phyloP scores from a whole-genome alignment of 352 stramenopile genomes.

The Pythium coloratum region DNA sequence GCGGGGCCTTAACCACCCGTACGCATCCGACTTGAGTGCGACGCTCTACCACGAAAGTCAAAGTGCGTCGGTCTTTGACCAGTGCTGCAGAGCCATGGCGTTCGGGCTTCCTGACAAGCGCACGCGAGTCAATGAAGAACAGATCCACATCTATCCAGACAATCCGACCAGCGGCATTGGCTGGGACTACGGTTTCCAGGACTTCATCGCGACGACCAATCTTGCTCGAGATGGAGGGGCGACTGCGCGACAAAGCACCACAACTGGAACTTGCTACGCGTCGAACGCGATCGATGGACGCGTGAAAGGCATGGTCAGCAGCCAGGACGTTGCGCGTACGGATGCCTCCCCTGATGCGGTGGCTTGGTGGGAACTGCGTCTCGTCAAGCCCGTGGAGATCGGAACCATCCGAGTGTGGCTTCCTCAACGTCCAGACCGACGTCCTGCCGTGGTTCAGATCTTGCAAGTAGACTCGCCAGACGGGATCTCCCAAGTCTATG shows the following conservation, averaged over 20 bases:
- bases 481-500: slow-evolving; percentile 33
- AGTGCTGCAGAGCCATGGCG: slow-evolving; percentile 40
- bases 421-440: slow-evolving; percentile 22
- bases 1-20: slow-evolving; percentile 65
- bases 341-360: slow-evolving; percentile 25
- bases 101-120: slow-evolving; percentile 46
- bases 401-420: slow-evolving; percentile 69
- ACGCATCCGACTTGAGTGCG: slow-evolving; percentile 51
- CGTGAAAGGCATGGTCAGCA: slow-evolving; percentile 41
- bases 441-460: slow-evolving; percentile 31
- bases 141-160: slow-evolving; percentile 35
- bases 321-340: slow-evolving; percentile 54
- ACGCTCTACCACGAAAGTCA: slow-evolving; percentile 51
- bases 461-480: slow-evolving; percentile 40
- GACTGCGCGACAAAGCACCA: slow-evolving; percentile 69
- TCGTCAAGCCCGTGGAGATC: slow-evolving; percentile 42
- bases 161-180: slow-evolving; percentile 69
- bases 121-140: slow-evolving; percentile 45
- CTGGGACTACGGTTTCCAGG: slow-evolving; percentile 70
- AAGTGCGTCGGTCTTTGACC: slow-evolving; percentile 41
- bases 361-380: slow-evolving; percentile 73
- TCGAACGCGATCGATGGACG: slow-evolving; percentile 70
- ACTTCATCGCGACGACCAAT: slow-evolving; percentile 44
- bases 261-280: slow-evolving; percentile 45
- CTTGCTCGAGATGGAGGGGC: slow-evolving; percentile 51